Conservation (phyloP, 192 early-diverging fungal genomes). For the Rhizophagus prolifer region DNA sequence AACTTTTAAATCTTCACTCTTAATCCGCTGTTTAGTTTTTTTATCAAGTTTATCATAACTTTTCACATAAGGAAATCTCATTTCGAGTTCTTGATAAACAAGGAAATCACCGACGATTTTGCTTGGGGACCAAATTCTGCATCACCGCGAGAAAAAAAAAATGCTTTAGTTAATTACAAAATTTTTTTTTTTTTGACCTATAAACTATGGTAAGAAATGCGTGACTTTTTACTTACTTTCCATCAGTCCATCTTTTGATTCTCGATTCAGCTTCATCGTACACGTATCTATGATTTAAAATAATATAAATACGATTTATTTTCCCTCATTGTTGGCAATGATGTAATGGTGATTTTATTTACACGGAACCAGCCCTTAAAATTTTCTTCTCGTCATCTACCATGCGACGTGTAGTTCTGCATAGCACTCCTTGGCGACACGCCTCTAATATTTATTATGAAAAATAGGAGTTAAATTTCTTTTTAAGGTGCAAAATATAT, state of each 20-base stretch:
- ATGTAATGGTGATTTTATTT: not conserved
- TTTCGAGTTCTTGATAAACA: conserved; percentile 39
- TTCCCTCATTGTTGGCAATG: not conserved
- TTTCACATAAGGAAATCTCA: conserved; percentile 33
- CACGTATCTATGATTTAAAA: conserved; percentile 37
- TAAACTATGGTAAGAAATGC: too few relatives aligned
- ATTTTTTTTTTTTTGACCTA: too few relatives aligned
- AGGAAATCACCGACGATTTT: conserved; percentile 41
- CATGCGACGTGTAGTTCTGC: conserved; percentile 32
- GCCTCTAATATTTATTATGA: conserved; percentile 25
- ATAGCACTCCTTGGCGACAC: conserved; percentile 39
- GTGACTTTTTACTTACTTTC: conserved; percentile 14
- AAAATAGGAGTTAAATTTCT: not conserved
- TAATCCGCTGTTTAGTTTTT: conserved; percentile 27
- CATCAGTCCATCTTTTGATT: conserved; percentile 46
- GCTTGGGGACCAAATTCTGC: conserved; percentile 41
- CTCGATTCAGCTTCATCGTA: conserved; percentile 42
- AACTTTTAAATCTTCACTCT: conserved; percentile 34
- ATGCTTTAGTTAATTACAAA: too few relatives aligned
- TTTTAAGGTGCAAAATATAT: not conserved
- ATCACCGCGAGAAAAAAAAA: not conserved
- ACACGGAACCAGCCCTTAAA: not conserved
- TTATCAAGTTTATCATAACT: conserved; percentile 32
- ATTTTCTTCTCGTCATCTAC: conserved; percentile 33
- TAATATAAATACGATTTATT: not conserved